Conservation (phyloP, 2,329 filamentous ascomycete genomes). For the Fusarium begoniae region DNA sequence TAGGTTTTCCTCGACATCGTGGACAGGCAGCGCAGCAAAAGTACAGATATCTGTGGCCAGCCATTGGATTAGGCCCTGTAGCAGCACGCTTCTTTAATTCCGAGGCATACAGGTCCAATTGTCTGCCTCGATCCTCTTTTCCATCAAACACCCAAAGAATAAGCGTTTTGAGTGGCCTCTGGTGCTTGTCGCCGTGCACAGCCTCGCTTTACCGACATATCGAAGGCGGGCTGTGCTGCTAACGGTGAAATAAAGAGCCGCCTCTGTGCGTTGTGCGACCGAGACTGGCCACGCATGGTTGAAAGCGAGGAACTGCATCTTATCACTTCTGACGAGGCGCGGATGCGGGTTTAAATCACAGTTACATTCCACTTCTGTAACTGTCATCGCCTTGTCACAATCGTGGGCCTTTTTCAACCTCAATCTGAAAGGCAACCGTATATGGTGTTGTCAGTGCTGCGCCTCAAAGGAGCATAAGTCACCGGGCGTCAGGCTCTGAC, state of each 20-base stretch:
- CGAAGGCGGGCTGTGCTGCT: conserved; percentile 13
- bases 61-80: background rate
- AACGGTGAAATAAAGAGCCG: conserved; percentile 15
- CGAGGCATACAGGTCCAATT: conserved; percentile 17
- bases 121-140: conserved; percentile 3
- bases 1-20: conserved; percentile 10
- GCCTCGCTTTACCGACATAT: conserved; percentile 9
- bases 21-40: conserved; percentile 6
- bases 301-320: conserved; percentile 8
- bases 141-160: background rate
- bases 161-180: conserved; percentile 11
- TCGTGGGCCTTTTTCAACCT: conserved; percentile 12
- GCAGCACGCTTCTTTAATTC: conserved; percentile 1
- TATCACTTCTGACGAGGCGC: background rate
- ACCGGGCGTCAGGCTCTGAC: conserved; percentile 19
- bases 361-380: conserved; percentile 1
- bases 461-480: conserved; percentile 13
- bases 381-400: background rate
- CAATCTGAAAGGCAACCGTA: conserved; percentile 5
- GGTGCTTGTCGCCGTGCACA: conserved; percentile 7
- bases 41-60: conserved; percentile 20
- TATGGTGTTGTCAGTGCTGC: conserved; percentile 7
- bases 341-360: conserved; percentile 6
- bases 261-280: conserved; percentile 13
- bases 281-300: conserved; percentile 18